Base-by-base conservation (phyloP, 2,329 filamentous ascomycete genomes). In the Geosmithia putterillii region DNA sequence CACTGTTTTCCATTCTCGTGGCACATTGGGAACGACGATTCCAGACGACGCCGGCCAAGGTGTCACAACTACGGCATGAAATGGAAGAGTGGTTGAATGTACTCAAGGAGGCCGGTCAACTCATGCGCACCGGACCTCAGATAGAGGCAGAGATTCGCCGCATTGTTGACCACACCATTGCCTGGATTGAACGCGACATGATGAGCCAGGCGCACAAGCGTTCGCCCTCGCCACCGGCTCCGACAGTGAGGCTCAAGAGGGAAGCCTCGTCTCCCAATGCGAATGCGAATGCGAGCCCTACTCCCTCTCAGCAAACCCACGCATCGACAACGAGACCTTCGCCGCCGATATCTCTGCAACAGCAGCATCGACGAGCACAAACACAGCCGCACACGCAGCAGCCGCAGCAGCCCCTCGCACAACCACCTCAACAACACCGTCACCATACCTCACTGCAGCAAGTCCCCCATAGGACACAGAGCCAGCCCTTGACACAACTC, bases 1-100 rank as follows among this genome's bases (percentile, higher is more conserved):
- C 82, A 21, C 79, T 86, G 45, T 85, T 87, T 51, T 83, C 82
- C 0, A 79, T 75, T 14, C 63, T 90, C 1, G 85, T 83, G 40
- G 75, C 76, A 2, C 73, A 80, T 44, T 85, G 78, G 66, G 75
- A 86, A 54, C 73, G 80, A 40, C 70, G 81, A 23, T 74, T 76
- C 41, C 67, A 74, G 9, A 74, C 77, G 10, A 76, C 73, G 0
- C 61, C 67, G 0, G 66, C 67, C 2, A 76, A 85, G 45, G 63
- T 88, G 43, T 65, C 69, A 15, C 61, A 60, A n/a, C 63, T 90
- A 41, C 73, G 72, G 47, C 61, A 66, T 8, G 81, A 88, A 43
- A 87, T 87, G 81, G 69, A 74, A 25, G 61, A 68, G 19, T 89
- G 84, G 79, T 63, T 86, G 40, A 67, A 70, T 28, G 73, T 89